A percentile compares a stretch with the other conserved stretches of the same genome.
These are phyloP conservation scores for Aspergillus egyptiacus DNA, from an alignment of 495 filamentous ascomycete species.

Conservation along the genomic window DNA sequence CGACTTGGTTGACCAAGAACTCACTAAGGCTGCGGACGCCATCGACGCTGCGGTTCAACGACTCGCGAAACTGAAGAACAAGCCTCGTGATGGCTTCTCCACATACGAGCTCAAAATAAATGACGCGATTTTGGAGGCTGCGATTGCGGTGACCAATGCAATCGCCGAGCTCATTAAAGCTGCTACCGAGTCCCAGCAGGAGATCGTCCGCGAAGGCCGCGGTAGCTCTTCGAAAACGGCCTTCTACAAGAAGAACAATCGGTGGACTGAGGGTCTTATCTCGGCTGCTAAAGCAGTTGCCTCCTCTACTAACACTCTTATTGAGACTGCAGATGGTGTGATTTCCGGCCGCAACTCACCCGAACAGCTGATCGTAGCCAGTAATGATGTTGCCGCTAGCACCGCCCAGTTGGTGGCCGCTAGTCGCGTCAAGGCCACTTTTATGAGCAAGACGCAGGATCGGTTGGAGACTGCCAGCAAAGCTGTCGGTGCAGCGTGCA, in stretches of 20 bases:
- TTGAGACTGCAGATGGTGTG: slow-evolving; percentile 96
- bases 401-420: slow-evolving; percentile 96
- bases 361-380: slow-evolving; percentile 95
- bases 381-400: slow-evolving; percentile 91
- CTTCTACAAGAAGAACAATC: slow-evolving; percentile 99
- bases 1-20: slow-evolving; percentile 86
- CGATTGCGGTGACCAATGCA: slow-evolving; percentile 91
- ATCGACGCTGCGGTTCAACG: slow-evolving; percentile 88
- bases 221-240: slow-evolving; percentile 84
- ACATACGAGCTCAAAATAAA: slow-evolving; percentile 94
- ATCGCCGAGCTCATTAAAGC: slow-evolving; percentile 96
- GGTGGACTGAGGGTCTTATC: slow-evolving; percentile 97
- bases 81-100: slow-evolving; percentile 88
- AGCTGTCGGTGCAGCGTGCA: slow-evolving; percentile 84
- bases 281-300: slow-evolving; percentile 96
- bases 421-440: slow-evolving; percentile 91
- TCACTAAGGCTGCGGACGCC: slow-evolving; percentile 89
- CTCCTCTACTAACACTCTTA: slow-evolving; percentile 82
- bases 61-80: slow-evolving; percentile 84
- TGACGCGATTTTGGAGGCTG: slow-evolving; percentile 89
- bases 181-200: slow-evolving; percentile 86
- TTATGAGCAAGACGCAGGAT: slow-evolving; percentile 96
- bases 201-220: slow-evolving; percentile 93
- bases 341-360: slow-evolving; percentile 85
- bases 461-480: slow-evolving; percentile 85